Base-by-base conservation (phyloP, 2,329 filamentous ascomycete genomes). In the Plenodomus tracheiphilus region DNA sequence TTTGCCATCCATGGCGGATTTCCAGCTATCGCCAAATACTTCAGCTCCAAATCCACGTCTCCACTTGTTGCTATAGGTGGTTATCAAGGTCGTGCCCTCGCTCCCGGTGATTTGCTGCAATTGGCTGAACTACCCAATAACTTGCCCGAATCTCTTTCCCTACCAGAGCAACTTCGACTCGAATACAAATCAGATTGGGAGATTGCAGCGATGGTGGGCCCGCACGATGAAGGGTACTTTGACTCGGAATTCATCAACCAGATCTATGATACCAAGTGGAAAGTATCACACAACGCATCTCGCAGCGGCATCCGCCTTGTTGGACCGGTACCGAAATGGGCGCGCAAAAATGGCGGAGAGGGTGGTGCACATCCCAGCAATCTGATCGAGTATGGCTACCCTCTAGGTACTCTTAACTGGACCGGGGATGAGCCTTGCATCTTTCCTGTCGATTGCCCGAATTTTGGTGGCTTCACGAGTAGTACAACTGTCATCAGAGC, bases 281-380 rank as follows among this genome's bases (percentile, higher is more conserved):
- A 81, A 41, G 74, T 86, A 2, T 82, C 79, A 0, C 83, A 86
- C 56, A 86, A 86, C 49, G 79, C 81, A 1, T 81, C 80, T 11
- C 74, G 85, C 47, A 82, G 79, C 35, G 85, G 83, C 0, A 81
- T 87, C 20, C 77, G 84, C 6, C 74, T 87, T 0, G 67, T 83
- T 1, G 84, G 84, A 0, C 82, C 83, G 0, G 76, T 78, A 0
- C 81, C 82, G 0, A 76, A 79, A 53, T 87, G 81, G 79, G 81
- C 82, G 13, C 74, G 85, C 6, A 65, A 76, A 25, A 78, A 83
- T 54, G 85, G 84, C 10, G 85, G 84, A 0, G 83, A 85, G 51
- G 85, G 83, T 7, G 85, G 85, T 10, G 77, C 80, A 1, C 85
- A 87, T 64, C 85, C 85, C 0, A 79, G 75, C 28, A 85, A 85